Evolutionary conservation across 768 basidiomycete genomes (phyloP), one percentile per base, ranked within the genome.

Genomic region (Mycena crocata): DNA sequence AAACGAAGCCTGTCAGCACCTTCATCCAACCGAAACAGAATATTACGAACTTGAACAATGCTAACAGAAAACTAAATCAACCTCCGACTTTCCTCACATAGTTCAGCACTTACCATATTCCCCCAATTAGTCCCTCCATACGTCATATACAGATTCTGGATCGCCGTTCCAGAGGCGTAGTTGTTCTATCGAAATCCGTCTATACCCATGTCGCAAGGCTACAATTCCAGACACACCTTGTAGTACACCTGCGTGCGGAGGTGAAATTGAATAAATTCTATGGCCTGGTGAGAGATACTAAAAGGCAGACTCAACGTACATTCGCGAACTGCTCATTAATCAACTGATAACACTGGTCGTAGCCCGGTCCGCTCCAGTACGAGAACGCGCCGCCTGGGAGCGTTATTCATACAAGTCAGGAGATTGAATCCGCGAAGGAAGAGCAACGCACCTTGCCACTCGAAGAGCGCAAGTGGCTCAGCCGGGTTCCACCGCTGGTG

Each of bases 111-210:
- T 32, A 68, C 67, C 74, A 80, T 71, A 57, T 80, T 80, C 5
- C 79, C 79, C 79, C 79, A 80, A 51, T 80, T 80, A 13, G 79
- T 80, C 0, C 79, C 79, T 12, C 79, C 79, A 34, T 80, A 80
- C 9, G 78, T 79, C 79, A 80, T 79, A 37, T 80, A 80, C 3
- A 80, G 72, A 49, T 80, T 79, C 59, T 80, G 78, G 26, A 80
- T 68, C 24, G 73, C 69, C 6, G 74, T 75, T 26, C 74, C 79
- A 0, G 79, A 73, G 0, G 79, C 79, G 59, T 80, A 80, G 61
- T 80, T 80, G 40, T 80, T 79, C 79, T 80, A 37, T 30, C 14
- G 17, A 26, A 32, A 10, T 40, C 23, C 45, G 55, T 17, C 30
- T n/a, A 32, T 4, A 23, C 8, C 17, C 31, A 31, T 39, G 28